Conservation (phyloP, 2,329 filamentous ascomycete genomes). For the Diaporthe capsici region DNA sequence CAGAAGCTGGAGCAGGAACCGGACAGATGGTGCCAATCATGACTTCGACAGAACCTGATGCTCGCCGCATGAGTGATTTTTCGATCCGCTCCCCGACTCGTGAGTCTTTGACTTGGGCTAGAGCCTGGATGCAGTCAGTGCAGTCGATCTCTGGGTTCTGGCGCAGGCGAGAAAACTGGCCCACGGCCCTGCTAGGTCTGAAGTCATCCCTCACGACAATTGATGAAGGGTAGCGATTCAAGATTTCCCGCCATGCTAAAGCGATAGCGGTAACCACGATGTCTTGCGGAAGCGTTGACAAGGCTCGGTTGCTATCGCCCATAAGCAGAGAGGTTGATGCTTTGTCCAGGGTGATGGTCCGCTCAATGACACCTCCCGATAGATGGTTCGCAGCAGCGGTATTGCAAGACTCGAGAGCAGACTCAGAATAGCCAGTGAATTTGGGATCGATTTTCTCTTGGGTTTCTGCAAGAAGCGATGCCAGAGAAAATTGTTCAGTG, state of each 20-base stretch:
- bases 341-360: background rate
- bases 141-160: background rate
- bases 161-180: background rate
- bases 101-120: background rate
- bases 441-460: background rate
- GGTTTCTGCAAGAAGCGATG: background rate
- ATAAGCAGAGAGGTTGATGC: background rate
- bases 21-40: background rate
- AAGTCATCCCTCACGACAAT: background rate
- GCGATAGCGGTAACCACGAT: background rate
- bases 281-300: background rate
- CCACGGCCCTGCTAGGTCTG: background rate
- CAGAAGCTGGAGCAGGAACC: background rate
- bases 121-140: background rate
- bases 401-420: background rate
- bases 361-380: background rate
- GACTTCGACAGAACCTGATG: background rate
- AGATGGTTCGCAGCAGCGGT: background rate
- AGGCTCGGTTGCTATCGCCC: background rate
- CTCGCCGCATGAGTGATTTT: background rate
- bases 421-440: background rate
- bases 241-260: background rate
- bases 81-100: background rate
- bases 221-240: background rate
- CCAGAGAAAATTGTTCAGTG: background rate